These are phyloP conservation scores for Trichoderma sp. DNA, from an alignment of 2,329 filamentous ascomycete species.

Conservation along the genomic window DNA sequence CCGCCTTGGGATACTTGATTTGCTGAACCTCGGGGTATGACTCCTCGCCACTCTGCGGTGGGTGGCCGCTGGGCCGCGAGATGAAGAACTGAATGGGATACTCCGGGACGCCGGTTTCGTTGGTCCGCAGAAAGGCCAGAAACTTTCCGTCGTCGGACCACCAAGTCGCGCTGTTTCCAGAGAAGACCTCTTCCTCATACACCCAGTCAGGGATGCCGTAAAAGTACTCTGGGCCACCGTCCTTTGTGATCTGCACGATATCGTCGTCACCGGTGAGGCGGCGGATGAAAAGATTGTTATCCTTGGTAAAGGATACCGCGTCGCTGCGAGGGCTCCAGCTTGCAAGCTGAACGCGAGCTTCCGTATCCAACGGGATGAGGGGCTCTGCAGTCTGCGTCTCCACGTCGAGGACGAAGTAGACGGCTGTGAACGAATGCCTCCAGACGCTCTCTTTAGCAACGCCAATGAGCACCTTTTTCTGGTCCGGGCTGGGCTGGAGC, in stretches of 20 bases:
- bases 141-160: constrained; percentile 91
- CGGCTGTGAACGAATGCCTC: constrained; percentile 83
- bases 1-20: constrained; percentile 98
- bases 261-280: constrained; percentile 54
- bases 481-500: constrained; percentile 76
- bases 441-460: constrained; percentile 75
- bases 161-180: constrained; percentile 83
- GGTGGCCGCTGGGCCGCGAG: constrained; percentile 75
- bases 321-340: constrained; percentile 87
- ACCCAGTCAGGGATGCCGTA: constrained; percentile 98
- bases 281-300: constrained; percentile 89
- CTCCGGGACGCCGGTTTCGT: constrained; percentile 88
- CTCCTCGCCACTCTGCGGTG: constrained; percentile 69
- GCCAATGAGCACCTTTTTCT: constrained; percentile 83
- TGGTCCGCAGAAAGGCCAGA: constrained; percentile 87
- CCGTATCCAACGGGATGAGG: constrained; percentile 67
- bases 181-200: constrained; percentile 71
- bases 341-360: constrained; percentile 75
- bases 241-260: constrained; percentile 74
- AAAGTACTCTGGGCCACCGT: constrained; percentile 86
- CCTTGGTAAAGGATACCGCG: constrained; percentile 81
- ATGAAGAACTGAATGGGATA: constrained; percentile 94
- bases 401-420: constrained; percentile 93
- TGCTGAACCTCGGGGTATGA: constrained; percentile 85
- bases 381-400: constrained; percentile 74